Evolutionary conservation across 78 protist genomes (phyloP), one percentile per base, ranked within the genome.

Genomic region (slime mould (Dictyostelium discoideum)): DNA sequence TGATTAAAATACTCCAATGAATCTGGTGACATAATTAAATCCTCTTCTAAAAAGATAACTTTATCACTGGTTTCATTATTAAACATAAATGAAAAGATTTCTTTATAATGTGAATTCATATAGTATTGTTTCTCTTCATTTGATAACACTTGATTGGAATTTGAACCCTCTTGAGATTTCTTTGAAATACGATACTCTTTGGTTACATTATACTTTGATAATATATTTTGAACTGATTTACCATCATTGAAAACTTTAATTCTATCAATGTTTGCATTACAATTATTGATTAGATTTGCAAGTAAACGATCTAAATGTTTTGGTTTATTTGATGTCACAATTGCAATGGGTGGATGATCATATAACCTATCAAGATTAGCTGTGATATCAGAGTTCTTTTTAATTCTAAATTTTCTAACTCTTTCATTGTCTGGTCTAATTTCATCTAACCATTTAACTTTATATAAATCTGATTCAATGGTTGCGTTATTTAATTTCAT

Each of bases 1-100:
- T 87, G 74, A 14, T 13, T 29, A 40, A 98, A 96, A 60, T 98
- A 98, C 32, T 50, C 54, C 65, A 97, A 92, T 24, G 98, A 80
- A 83, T 98, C 99, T 20, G 95, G 85, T 20, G 98, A 81, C 7
- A 94, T 65, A 18, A 96, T 90, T 8, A 98, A 65, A 50, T 98
- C 99, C 80, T 98, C 98, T 22, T 90, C 95, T 20, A 90, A 54
- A 10, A 90, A 46, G n/a, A 90, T 90, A 18, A 77, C 84, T 4
- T 50, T n/a, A 3, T 63, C 72, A 2, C 5, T 20, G 20, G 73
- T 13, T 37, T 72, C 5, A 5, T 24, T 67, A 3, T 81, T 46
- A 5, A 90, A 90, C 5, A 90, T 57, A 20, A 22, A 50, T 9
- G 18, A 8, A 18, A 90, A 67, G 2, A 69, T 50, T 14, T 67